A percentile compares a stretch with the other conserved stretches of the same genome.
phyloP scores from a whole-genome alignment of 208 protist species.

The Acanthamoeba sp. region DNA sequence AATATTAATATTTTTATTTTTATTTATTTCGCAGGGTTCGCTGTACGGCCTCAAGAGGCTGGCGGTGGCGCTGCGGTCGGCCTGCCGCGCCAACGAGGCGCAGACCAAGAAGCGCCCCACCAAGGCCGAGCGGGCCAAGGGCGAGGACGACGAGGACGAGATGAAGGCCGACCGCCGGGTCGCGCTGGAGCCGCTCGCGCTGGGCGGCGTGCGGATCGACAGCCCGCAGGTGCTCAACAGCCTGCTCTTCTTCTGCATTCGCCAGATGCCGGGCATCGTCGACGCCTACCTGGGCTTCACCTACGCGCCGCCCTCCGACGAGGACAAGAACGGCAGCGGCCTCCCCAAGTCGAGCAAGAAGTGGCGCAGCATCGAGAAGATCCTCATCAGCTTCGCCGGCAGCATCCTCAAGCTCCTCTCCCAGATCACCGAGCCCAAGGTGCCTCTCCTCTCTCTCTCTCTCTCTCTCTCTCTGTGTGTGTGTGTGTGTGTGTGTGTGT shows the following conservation, averaged over 20 bases:
- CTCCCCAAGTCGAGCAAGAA: conserved; percentile 41
- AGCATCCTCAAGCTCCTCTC: conserved; percentile 72
- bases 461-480: not conserved
- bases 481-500: not conserved
- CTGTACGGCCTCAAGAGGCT: conserved; percentile 30
- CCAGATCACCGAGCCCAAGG: conserved; percentile 59
- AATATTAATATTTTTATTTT: too few species aligned
- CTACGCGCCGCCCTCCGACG: conserved; percentile 7
- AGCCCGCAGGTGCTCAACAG: conserved; percentile 56
- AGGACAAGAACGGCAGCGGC: conserved; percentile 37
- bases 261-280: conserved; percentile 1
- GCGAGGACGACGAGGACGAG: not conserved
- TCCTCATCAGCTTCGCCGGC: conserved; percentile 51
- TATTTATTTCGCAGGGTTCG: not conserved
- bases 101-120: not conserved
- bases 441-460: not conserved
- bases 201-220: conserved; percentile 17
- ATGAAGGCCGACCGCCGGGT: conserved; percentile 15
- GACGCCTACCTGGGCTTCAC: conserved; percentile 9
- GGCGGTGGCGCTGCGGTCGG: conserved; percentile 3
- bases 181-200: conserved; percentile 6
- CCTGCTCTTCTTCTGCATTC: conserved; percentile 73
- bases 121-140: conserved; percentile 37
- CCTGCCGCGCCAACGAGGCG: conserved; percentile 24
- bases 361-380: conserved; percentile 28